Percentiles rank a stretch among this genome's conserved stretches.
These are phyloP conservation scores for Ananas comosus DNA, from an alignment of 176 grass and related monocot species.

Conservation along the genomic window DNA sequence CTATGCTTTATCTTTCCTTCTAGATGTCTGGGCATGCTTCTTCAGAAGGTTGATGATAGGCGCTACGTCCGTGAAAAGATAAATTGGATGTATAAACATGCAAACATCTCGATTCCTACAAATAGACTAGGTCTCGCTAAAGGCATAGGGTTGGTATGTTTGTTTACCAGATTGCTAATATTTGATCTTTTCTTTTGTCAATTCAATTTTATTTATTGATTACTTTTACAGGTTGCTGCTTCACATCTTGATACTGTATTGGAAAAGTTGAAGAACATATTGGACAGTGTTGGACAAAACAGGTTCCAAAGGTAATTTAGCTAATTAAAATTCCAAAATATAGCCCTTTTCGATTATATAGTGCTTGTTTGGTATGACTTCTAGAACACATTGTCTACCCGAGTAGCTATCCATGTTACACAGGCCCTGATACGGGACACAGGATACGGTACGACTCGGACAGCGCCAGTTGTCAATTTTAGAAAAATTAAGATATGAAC, in stretches of 20 bases:
- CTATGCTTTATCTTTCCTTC: not conserved
- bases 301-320: conserved; percentile 52
- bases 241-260: conserved; percentile 96
- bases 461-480: too few species aligned
- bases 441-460: too few species aligned
- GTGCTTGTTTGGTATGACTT: too few species aligned
- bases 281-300: conserved; percentile 66
- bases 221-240: conserved; percentile 68
- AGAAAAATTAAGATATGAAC: too few species aligned
- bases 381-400: too few species aligned
- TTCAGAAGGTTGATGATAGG: conserved; percentile 96
- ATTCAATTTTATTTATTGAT: conserved; percentile 16
- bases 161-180: conserved; percentile 9
- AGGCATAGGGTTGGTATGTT: conserved; percentile 92
- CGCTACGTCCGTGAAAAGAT: conserved; percentile 80
- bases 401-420: too few species aligned
- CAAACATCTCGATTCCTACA: conserved; percentile 79
- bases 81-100: conserved; percentile 90
- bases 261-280: conserved; percentile 87
- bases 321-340: too few species aligned
- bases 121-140: conserved; percentile 96
- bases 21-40: conserved; percentile 92
- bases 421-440: too few species aligned
- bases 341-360: too few species aligned
- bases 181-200: conserved; percentile 16